Base-by-base conservation (phyloP, 257 asterid genomes). In the Petunia axillaris region DNA sequence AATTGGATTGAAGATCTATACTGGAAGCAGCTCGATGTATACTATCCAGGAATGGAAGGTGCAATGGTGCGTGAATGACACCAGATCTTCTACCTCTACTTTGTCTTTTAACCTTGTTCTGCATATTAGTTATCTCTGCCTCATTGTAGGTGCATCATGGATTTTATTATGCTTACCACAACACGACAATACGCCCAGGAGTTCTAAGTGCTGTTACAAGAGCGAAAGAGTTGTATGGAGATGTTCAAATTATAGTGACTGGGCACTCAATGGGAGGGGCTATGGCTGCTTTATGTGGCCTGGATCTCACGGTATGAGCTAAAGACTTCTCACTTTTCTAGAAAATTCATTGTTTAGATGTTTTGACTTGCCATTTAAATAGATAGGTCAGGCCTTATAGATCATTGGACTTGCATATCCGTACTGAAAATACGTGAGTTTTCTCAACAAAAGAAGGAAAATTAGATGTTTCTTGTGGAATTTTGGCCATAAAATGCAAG, bases 211-310 rank as follows among this genome's bases (percentile, higher is more conserved):
- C 95, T 67, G 87, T 96, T 82, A 81, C 87, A 82, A 77, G 67
- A 70, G 92, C 89, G 53, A 89, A 87, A 85, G 89, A 89, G 63
- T 54, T 90, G 6, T 89, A 91, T 78, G 99, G 97, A 71, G 88
- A 89, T 79, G 84, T 88, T 57, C 82, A 81, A 75, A 87, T 96
- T 78, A 87, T 96, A 84, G 91, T 89, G 70, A 94, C 98, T 37
- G 99, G 99, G 64, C 99, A 96, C 86, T 96, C 99, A 25, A 96
- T 96, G 99, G 99, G 99, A 85, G 99, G 98, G 77, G 99, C 98
- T 54, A 96, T 96, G 81, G 99, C 97, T 70, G 93, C 97, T 78
- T 84, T 96, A 64, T 96, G 99, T 79, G 99, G 89, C 25, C 95
- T 96, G 81, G 99, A 96, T 91, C 95, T 96, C 75, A 85, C 62